phyloP scores from a whole-genome alignment of 306 rosid species.

The Elaeagnus macrophylla region DNA sequence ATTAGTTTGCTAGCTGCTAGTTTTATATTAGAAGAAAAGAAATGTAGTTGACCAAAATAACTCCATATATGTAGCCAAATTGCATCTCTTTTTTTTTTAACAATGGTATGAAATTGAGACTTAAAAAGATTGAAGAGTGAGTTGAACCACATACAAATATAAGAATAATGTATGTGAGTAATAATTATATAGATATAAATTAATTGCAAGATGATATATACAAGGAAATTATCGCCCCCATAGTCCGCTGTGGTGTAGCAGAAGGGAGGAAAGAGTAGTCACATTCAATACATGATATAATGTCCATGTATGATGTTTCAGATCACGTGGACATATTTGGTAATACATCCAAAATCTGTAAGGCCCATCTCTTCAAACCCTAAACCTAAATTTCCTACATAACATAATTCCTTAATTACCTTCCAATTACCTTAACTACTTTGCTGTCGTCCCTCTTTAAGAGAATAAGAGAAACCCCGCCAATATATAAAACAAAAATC shows the following conservation, averaged over 20 bases:
- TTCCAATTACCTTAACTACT: conserved; percentile 15
- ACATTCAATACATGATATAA: conserved; percentile 25
- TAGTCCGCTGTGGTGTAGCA: conserved; percentile 36
- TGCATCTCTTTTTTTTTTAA: no score
- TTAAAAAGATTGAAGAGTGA: no score
- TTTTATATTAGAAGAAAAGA: no score
- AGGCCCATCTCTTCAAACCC: not conserved
- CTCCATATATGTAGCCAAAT: no score
- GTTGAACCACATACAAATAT: no score
- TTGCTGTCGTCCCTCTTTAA: conserved; percentile 4
- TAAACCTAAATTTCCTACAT: conserved; percentile 20
- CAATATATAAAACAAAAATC: no score
- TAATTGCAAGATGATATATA: no score
- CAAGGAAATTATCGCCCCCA: conserved; percentile 23
- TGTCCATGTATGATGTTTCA: not conserved
- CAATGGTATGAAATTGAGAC: no score
- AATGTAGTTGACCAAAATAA: no score
- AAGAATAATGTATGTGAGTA: no score
- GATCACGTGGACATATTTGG: conserved; percentile 19
- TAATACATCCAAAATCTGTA: conserved; percentile 25
- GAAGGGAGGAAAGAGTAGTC: conserved; percentile 25
- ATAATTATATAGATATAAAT: no score
- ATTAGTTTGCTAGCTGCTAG: no score
- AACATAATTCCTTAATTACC: conserved; percentile 1
- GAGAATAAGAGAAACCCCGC: conserved; percentile 4